Evolutionary conservation across 768 basidiomycete genomes (phyloP), one percentile per base, ranked within the genome.

Genomic region (Tephrocybe sp.): DNA sequence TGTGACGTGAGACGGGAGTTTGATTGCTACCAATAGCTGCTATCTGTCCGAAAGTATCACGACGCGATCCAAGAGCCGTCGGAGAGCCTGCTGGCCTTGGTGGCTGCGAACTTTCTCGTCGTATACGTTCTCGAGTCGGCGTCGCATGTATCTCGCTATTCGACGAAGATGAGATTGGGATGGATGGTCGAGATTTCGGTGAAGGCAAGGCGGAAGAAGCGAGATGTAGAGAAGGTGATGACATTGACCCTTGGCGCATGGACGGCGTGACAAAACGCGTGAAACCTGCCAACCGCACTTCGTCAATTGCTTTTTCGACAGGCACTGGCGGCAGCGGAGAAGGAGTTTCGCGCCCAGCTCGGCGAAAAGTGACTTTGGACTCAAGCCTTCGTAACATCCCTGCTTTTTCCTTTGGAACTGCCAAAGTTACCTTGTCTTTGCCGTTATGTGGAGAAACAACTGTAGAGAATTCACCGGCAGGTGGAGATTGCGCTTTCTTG

Each of bases 221-320:
- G 49, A 85, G 75, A 60, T 86, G 84, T 38, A 91, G 67, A 24
- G 84, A 77, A 47, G 89, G 88, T 18, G 87, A 88, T 50, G 88
- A 90, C 74, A 86, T 76, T 41, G 89, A 87, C 33, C 80, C 88
- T 54, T 78, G 78, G 49, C 82, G 78, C 54, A 89, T 68, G 32
- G 86, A 87, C 38, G 87, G 87, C 38, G 82, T 76, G 54, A 77
- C 69, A 70, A 81, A 89, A 64, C 74, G 77, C 44, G 80, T 77
- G 62, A 74, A 76, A 43, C 81, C 83, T 42, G 81, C 77, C 54
- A 71, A 68, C 62, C 77, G 76, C 59, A 67, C 67, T 60, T 72
- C 72, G 53, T 72, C 69, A 53, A 60, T 61, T 48, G 53, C 60
- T 23, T 51, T 58, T 36, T 44, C 48, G 7, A 60, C 55, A 39